Evolutionary conservation across 106 monocot genomes (phyloP), one percentile per base, ranked within the genome.

Genomic region (Posidonia australis): DNA sequence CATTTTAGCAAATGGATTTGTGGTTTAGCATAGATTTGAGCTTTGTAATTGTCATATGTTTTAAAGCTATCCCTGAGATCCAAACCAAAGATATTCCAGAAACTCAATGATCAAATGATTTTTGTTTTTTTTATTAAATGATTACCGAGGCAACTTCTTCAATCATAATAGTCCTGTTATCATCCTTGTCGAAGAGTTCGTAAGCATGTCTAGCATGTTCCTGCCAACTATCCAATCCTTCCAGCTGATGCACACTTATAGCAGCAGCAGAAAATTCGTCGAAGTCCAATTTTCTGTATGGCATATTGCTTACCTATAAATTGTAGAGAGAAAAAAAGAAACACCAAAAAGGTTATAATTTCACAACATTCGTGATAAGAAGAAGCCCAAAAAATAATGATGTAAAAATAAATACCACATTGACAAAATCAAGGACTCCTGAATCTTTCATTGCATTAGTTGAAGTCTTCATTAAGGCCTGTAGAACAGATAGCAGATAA

Each of bases 401-500:
- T 47, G 30, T 0, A n/a, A 11, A 64, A 47, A 43, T 60, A 20
- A 47, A 13, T 79, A 96, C 90, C 78, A 65, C 68, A 51, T 76
- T 76, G 18, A 72, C 85, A 66, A 90, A 90, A 70, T 90, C 96
- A 65, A 87, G 67, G 63, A 98, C 87, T 73, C 74, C 85, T 0
- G 96, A 90, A 32, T 90, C 87, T 70, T 87, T 98, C 84, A 87
- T 98, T 62, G 96, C 82, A 49, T 87, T 87, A 12, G 96, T 90
- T 9, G 87, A 82, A 60, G 77, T 72, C 67, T 87, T 90, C 54
- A 58, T 27, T 77, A 87, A 74, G 10, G 87, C 90, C 96, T 98
- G 81, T 41, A 5, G 17, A 68, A 44, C 43, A 43, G 30, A 10
- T 10, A 43, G 4, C 12, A 0, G 43, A 3, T 42, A 62, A 24